A percentile compares a stretch with the other conserved stretches of the same genome.
Conservation (phyloP, 345 rosid species). For the Erodium maritimum region DNA sequence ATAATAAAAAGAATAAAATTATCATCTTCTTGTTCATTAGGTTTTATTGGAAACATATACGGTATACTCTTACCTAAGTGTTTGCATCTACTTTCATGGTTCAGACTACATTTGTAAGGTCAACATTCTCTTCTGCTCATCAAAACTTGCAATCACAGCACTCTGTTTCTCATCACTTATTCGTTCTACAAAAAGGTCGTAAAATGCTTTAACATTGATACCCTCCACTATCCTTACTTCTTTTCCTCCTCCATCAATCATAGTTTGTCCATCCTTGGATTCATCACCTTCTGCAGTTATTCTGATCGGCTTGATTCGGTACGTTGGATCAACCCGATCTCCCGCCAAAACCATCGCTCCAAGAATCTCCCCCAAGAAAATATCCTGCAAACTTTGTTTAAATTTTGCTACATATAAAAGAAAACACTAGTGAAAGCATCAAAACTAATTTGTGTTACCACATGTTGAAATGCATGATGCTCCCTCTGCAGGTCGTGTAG, state of each 20-base stretch:
- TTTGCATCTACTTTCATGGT: too few species aligned
- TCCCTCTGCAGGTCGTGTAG: constrained; percentile 31
- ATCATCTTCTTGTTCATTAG: too few species aligned
- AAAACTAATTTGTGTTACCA: constrained; percentile 19
- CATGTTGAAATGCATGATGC: constrained; percentile 42
- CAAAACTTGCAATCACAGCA: constrained; percentile 54
- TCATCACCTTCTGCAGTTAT: constrained; percentile 11
- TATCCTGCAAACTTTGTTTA: constrained; percentile 1
- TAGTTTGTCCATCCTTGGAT: constrained; percentile 8
- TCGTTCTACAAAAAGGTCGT: constrained; percentile 17
- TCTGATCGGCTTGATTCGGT: constrained; percentile 5
- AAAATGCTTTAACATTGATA: constrained; percentile 10
- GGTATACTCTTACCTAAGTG: too few species aligned
- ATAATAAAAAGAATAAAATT: too few species aligned
- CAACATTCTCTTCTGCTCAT: constrained; percentile 51
- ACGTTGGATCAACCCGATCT: constrained; percentile 7
- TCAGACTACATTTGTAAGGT: too few species aligned
- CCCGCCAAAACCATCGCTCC: constrained; percentile 11
- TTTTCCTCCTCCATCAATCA: constrained; percentile 16
- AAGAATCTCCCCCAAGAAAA: constrained; percentile 10
- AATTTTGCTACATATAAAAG: too few species aligned
- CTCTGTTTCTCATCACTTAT: constrained; percentile 35
- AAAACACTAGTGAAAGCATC: too few species aligned
- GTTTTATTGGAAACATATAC: too few species aligned
- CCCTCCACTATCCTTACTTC: constrained; percentile 9